phyloP scores from a whole-genome alignment of 2,329 filamentous ascomycete species.

The Arthrobotrys conoides region DNA sequence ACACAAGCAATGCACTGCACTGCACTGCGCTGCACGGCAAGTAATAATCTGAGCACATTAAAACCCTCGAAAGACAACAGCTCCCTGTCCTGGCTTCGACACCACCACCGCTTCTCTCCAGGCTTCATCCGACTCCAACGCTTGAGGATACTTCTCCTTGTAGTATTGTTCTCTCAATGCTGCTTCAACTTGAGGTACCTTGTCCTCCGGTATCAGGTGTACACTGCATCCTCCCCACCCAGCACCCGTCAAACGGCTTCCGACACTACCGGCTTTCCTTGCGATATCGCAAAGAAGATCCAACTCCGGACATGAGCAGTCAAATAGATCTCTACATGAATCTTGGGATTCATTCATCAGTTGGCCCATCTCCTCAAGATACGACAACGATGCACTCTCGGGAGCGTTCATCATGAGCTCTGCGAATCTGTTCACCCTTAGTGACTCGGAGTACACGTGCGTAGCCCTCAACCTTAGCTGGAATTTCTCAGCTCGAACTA shows the following conservation, averaged over 20 bases:
- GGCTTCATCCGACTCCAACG: slow-evolving; percentile 77
- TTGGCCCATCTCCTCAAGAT: slow-evolving; percentile 80
- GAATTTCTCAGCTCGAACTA: slow-evolving; percentile 86
- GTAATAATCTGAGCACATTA: slow-evolving; percentile 27
- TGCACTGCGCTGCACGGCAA: slow-evolving; percentile 5
- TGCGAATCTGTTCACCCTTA: slow-evolving; percentile 87
- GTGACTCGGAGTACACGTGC: slow-evolving; percentile 91
- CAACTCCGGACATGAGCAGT: slow-evolving; percentile 93
- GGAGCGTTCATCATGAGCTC: slow-evolving; percentile 73
- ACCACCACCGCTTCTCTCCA: slow-evolving; percentile 85
- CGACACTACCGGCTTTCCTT: slow-evolving; percentile 82
- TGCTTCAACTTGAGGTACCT: slow-evolving; percentile 81
- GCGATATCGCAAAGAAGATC: slow-evolving; percentile 89
- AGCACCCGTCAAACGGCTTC: slow-evolving; percentile 88
- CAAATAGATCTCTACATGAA: slow-evolving; percentile 87
- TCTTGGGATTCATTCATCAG: slow-evolving; percentile 91
- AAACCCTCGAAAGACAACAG: slow-evolving; percentile 63
- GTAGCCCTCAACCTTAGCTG: slow-evolving; percentile 87
- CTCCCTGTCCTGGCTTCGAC: slow-evolving; percentile 84
- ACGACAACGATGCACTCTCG: slow-evolving; percentile 75
- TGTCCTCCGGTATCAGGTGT: slow-evolving; percentile 87
- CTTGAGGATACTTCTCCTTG: slow-evolving; percentile 76
- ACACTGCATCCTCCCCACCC: slow-evolving; percentile 98
- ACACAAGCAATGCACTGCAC: slow-evolving; percentile 15
- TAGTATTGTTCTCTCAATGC: slow-evolving; percentile 89